Evolutionary conservation across 495 filamentous ascomycete genomes (phyloP).

Genomic region (Pseudomonodictys pantanalensis): DNA sequence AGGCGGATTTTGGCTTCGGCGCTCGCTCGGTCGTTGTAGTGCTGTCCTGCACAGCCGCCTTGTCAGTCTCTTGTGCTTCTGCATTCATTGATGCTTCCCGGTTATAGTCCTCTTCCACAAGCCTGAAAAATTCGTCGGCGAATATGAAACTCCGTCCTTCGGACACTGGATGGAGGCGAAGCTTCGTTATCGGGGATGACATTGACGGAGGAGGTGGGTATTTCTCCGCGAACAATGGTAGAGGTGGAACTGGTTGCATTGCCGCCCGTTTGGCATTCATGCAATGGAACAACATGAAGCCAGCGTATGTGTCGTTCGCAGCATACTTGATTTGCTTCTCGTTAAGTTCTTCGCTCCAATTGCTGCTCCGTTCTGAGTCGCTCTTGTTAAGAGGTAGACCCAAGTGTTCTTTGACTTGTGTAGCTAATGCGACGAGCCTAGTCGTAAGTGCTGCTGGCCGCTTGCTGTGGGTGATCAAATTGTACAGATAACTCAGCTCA

Average conservation of each 20-base stretch:
- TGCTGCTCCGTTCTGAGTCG: slow-evolving; percentile 56
- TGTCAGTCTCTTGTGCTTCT: not conserved
- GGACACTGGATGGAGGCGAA: not conserved
- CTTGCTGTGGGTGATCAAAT: slow-evolving; percentile 61
- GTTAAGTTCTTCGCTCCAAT: slow-evolving; percentile 64
- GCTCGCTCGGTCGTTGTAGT: not conserved
- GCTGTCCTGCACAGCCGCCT: no score
- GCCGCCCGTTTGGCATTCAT: slow-evolving; percentile 64
- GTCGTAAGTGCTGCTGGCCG: slow-evolving; percentile 60
- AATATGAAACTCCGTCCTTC: not conserved
- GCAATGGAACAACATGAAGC: slow-evolving; percentile 65
- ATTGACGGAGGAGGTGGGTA: slow-evolving; percentile 44
- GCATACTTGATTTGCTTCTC: slow-evolving; percentile 75
- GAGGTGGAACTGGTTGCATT: slow-evolving; percentile 66
- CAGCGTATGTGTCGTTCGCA: slow-evolving; percentile 79
- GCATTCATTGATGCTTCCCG: not conserved
- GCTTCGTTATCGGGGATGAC: not conserved
- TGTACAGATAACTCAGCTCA: slow-evolving; percentile 78
- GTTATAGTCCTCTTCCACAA: no score
- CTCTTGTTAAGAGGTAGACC: slow-evolving; percentile 76
- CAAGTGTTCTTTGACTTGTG: slow-evolving; percentile 67
- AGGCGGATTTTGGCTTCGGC: no score
- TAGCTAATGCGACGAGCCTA: slow-evolving; percentile 60
- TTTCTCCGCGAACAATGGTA: slow-evolving; percentile 64
- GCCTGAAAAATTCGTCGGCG: not conserved